These are phyloP conservation scores for Erysimum cheiri DNA, from an alignment of 441 rosid species.

Conservation along the genomic window DNA sequence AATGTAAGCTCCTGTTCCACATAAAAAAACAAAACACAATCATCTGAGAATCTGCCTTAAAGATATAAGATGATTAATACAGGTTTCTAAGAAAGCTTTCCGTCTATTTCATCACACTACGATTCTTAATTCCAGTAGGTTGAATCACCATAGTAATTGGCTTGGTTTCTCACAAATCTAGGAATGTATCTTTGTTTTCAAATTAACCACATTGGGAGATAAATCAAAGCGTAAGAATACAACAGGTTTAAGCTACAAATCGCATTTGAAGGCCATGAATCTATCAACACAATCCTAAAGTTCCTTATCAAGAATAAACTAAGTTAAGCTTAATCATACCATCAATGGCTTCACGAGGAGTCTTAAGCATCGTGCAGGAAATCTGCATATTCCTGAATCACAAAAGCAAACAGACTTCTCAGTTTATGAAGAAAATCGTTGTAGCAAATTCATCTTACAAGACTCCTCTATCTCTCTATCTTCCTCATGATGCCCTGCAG, in stretches of 20 bases:
- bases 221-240: neutral
- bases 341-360: slow-evolving; percentile 49
- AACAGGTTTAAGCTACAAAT: neutral
- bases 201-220: neutral
- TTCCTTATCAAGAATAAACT: neutral
- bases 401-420: slow-evolving; percentile 26
- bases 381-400: slow-evolving; percentile 76
- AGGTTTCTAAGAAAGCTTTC: neutral
- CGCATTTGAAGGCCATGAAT: neutral
- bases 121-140: neutral
- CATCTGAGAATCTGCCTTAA: neutral
- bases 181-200: no score
- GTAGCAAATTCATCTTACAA: neutral
- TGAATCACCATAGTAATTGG: neutral
- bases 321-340: slow-evolving; percentile 54
- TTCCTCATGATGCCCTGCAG: no score
- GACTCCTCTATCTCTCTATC: no score
- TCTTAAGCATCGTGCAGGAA: slow-evolving; percentile 70
- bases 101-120: neutral
- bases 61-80: neutral
- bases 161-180: no score
- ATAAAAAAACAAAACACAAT: slow-evolving; percentile 1
- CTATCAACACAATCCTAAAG: neutral
- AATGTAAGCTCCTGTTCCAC: slow-evolving; percentile 32
- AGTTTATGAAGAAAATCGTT: slow-evolving; percentile 25